Percentiles rank a stretch among this genome's conserved stretches.
These are phyloP conservation scores for Aphelidium insulamus DNA, from an alignment of 371 early-diverging fungal genomes.

Conservation along the genomic window DNA sequence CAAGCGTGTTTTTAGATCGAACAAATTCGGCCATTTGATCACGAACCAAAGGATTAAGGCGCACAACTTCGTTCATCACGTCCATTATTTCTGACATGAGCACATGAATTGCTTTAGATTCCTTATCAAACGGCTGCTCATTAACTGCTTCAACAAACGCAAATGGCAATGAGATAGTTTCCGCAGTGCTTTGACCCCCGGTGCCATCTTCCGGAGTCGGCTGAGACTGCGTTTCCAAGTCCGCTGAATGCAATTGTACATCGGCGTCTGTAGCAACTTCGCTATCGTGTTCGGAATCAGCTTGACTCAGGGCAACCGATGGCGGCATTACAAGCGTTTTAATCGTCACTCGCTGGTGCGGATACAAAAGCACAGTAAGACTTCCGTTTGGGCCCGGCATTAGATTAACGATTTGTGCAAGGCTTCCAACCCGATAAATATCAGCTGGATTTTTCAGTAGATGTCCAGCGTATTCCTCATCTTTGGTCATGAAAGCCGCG, in stretches of 20 bases:
- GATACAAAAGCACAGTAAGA: constrained; percentile 85
- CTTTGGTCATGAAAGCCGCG: constrained; percentile 74
- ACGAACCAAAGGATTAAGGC: constrained; percentile 75
- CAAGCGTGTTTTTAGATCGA: too few relatives aligned
- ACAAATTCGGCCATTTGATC: constrained; percentile 91
- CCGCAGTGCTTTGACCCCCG: too few relatives aligned
- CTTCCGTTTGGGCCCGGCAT: too few relatives aligned
- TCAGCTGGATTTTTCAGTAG: constrained; percentile 45
- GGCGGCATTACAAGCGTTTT: constrained; percentile 44
- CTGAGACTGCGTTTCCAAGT: too few relatives aligned
- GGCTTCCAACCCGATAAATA: constrained; percentile 77
- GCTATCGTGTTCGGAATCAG: too few relatives aligned
- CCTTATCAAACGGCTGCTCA: too few relatives aligned
- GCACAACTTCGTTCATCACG: constrained; percentile 82
- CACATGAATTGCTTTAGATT: constrained; percentile 67
- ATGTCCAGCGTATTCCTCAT: constrained; percentile 65
- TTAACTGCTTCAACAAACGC: too few relatives aligned
- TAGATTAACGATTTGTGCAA: constrained; percentile 88
- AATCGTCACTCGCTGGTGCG: constrained; percentile 72
- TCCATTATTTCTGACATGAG: constrained; percentile 87
- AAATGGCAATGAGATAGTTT: too few relatives aligned
- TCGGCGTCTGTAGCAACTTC: too few relatives aligned
- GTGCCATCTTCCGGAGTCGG: too few relatives aligned
- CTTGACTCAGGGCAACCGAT: too few relatives aligned
- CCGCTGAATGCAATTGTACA: too few relatives aligned